phyloP scores from a whole-genome alignment of 345 rosid genomes.

The Nephelium lappaceum region DNA sequence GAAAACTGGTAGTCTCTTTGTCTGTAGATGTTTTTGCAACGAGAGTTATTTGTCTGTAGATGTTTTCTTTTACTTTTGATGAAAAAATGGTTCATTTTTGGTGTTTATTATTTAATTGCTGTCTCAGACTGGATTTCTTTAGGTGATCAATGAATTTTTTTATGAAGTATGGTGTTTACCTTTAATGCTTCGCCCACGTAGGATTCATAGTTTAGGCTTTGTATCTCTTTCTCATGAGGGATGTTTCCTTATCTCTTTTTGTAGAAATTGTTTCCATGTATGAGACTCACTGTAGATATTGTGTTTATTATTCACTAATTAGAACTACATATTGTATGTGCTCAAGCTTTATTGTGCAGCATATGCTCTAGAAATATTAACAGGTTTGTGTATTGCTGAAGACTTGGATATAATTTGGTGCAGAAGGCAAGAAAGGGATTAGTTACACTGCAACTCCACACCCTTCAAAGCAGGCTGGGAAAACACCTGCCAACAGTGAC shows the following conservation, averaged over 20 bases:
- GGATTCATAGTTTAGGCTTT: not conserved
- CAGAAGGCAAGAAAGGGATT: constrained; percentile 63
- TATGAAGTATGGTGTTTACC: not conserved
- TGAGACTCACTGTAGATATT: too few relatives aligned
- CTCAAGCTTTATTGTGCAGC: not conserved
- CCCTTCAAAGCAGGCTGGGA: constrained; percentile 64
- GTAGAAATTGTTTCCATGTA: too few relatives aligned
- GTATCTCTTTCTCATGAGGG: not conserved
- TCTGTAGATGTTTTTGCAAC: not conserved
- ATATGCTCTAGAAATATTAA: not conserved
- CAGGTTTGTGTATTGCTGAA: not conserved
- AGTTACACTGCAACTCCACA: constrained; percentile 71
- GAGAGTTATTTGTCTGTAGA: not conserved
- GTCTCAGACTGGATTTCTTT: not conserved
- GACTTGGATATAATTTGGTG: constrained; percentile 5
- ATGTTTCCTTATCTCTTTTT: not conserved
- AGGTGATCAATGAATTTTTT: not conserved
- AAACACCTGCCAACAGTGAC: constrained; percentile 43
- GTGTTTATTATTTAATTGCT: not conserved
- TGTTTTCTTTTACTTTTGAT: not conserved
- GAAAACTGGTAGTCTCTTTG: constrained; percentile 58
- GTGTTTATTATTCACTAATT: too few relatives aligned
- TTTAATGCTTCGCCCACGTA: not conserved
- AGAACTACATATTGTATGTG: not conserved
- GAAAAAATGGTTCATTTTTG: not conserved